phyloP scores from a whole-genome alignment of 2,329 filamentous ascomycete genomes.

The Colletotrichum endophyticum region DNA sequence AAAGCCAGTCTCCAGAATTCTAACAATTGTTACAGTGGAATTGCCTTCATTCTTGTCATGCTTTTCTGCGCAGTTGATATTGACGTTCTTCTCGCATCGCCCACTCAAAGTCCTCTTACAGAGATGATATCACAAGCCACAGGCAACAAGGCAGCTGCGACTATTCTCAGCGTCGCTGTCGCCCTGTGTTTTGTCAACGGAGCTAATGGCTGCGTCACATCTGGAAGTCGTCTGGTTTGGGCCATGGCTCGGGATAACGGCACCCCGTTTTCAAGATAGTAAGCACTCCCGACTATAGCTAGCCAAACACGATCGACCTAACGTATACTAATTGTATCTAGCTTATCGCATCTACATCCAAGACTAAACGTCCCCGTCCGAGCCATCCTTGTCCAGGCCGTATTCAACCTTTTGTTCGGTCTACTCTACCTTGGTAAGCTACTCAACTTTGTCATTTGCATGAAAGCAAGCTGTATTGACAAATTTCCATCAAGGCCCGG shows the following conservation, averaged over 20 bases:
- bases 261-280: slow-evolving; percentile 10
- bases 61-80: slow-evolving; percentile 47
- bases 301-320: accelerated
- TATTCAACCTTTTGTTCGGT: slow-evolving; percentile 49
- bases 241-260: slow-evolving; percentile 42
- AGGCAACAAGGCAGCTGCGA: slow-evolving; percentile 25
- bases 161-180: slow-evolving; percentile 31
- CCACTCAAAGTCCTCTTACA: slow-evolving; percentile 47
- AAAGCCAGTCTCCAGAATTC: accelerated
- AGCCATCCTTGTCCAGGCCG: slow-evolving; percentile 43
- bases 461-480: not conserved
- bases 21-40: slow-evolving; percentile 27
- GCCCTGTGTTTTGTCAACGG: slow-evolving; percentile 31
- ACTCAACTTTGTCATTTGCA: accelerated
- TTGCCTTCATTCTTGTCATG: slow-evolving; percentile 46
- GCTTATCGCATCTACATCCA: slow-evolving; percentile 32
- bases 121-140: slow-evolving; percentile 40
- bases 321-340: not conserved
- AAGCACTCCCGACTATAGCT: not conserved
- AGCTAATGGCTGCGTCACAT: slow-evolving; percentile 35
- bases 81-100: slow-evolving; percentile 38
- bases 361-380: slow-evolving; percentile 45
- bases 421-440: slow-evolving; percentile 45
- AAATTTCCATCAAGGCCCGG: slow-evolving; percentile 26
- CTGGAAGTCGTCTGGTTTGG: slow-evolving; percentile 41